These are phyloP conservation scores for Aegle marmelos DNA, from an alignment of 345 rosid species.

Conservation along the genomic window DNA sequence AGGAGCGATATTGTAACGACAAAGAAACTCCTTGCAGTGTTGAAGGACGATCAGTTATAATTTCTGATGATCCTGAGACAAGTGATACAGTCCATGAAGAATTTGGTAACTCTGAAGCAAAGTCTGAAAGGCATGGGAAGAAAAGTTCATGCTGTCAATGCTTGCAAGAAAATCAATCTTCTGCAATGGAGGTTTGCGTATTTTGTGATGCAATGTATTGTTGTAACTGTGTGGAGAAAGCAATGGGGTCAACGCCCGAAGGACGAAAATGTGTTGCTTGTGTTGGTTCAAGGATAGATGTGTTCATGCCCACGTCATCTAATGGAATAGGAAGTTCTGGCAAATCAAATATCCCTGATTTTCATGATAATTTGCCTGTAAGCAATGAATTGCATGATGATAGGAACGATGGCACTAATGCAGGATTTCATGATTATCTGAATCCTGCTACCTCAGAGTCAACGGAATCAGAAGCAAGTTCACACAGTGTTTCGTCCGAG, in stretches of 20 bases:
- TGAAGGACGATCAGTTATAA: constrained; percentile 47
- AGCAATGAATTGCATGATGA: constrained; percentile 8
- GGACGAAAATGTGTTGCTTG: constrained; percentile 84
- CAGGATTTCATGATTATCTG: constrained; percentile 26
- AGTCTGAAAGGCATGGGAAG: constrained; percentile 59
- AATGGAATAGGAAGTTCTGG: constrained; percentile 24
- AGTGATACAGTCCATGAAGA: constrained; percentile 33
- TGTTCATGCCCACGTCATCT: not conserved
- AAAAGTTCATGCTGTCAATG: constrained; percentile 80
- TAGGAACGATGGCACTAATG: constrained; percentile 8
- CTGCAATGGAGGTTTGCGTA: constrained; percentile 72
- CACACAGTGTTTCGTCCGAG: constrained; percentile 33
- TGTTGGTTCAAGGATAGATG: constrained; percentile 42
- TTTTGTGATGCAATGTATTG: constrained; percentile 89
- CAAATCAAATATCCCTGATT: constrained; percentile 16
- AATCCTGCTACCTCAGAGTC: constrained; percentile 25
- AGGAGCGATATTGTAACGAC: constrained; percentile 30
- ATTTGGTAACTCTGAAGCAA: constrained; percentile 34
- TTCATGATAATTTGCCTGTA: constrained; percentile 16
- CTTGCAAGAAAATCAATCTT: constrained; percentile 54
- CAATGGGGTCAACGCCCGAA: constrained; percentile 92
- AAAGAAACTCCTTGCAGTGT: constrained; percentile 29
- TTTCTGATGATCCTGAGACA: constrained; percentile 50
- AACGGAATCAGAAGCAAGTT: constrained; percentile 27
- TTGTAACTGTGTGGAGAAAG: constrained; percentile 57